Conservation (phyloP, 2,329 filamentous ascomycete species). For the Ascocoryne sarcoides region DNA sequence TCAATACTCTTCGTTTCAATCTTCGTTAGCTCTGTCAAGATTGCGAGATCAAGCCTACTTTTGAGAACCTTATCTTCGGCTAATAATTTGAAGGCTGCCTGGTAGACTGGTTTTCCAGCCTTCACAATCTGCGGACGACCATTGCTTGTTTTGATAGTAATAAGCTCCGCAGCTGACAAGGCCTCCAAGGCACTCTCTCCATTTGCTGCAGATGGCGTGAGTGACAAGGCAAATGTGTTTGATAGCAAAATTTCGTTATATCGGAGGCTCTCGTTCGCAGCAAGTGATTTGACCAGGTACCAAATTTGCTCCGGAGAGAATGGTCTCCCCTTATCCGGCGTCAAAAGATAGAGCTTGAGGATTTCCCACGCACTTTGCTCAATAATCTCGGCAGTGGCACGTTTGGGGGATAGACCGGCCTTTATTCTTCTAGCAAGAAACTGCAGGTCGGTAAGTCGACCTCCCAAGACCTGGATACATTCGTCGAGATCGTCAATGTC, state of each 20-base stretch:
- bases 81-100: constrained; percentile 69
- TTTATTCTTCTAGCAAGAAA: constrained; percentile 86
- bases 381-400: constrained; percentile 81
- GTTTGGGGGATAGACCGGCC: constrained; percentile 71
- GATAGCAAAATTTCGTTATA: constrained; percentile 82
- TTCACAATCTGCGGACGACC: constrained; percentile 72
- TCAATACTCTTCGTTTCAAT: constrained; percentile 67
- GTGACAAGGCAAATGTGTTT: constrained; percentile 59
- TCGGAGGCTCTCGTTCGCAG: constrained; percentile 56
- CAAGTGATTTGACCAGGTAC: constrained; percentile 74
- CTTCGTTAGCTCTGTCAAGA: constrained; percentile 60
- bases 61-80: constrained; percentile 63
- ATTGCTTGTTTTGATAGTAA: constrained; percentile 62
- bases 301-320: constrained; percentile 87
- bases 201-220: constrained; percentile 39
- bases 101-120: constrained; percentile 79
- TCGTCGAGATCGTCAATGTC: constrained; percentile 67
- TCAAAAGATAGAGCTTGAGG: constrained; percentile 82
- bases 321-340: constrained; percentile 39
- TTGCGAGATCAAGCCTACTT: constrained; percentile 63
- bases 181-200: constrained; percentile 71
- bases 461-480: constrained; percentile 75
- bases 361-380: constrained; percentile 85
- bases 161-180: constrained; percentile 78
- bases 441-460: constrained; percentile 90